Evolutionary conservation across 1,284 basidiomycete species (phyloP).

Genomic region (Cryptococcus floricola): DNA sequence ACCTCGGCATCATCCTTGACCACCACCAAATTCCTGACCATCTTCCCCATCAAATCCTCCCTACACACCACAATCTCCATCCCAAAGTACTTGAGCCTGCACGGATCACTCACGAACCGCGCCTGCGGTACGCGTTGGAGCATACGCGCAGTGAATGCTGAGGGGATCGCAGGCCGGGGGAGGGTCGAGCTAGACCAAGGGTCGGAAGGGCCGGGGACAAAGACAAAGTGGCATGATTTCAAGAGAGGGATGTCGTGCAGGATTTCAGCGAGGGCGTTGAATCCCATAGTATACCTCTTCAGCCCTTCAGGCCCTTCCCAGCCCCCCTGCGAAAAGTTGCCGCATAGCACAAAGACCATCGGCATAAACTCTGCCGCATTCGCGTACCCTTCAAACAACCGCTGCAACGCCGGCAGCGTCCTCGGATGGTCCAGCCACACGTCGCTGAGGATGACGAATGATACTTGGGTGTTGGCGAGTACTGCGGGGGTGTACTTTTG

Average conservation of each 20-base stretch:
- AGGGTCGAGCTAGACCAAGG: conserved; percentile 71
- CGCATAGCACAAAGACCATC: conserved; percentile 85
- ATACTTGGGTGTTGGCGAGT: conserved; percentile 56
- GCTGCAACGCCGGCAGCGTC: conserved; percentile 71
- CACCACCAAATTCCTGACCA: conserved; percentile 85
- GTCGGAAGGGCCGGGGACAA: conserved; percentile 91
- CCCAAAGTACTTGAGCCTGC: conserved; percentile 88
- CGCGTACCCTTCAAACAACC: conserved; percentile 87
- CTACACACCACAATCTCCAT: conserved; percentile 94
- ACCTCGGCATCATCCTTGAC: conserved; percentile 70
- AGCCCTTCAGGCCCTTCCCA: conserved; percentile 76
- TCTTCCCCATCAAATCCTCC: conserved; percentile 88
- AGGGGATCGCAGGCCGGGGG: conserved; percentile 74
- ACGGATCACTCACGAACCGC: conserved; percentile 86
- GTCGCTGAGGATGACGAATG: conserved; percentile 93
- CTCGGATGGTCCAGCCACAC: conserved; percentile 71
- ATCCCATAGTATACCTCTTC: conserved; percentile 80
- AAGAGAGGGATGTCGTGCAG: conserved; percentile 78
- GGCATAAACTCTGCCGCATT: conserved; percentile 76
- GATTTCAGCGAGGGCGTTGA: conserved; percentile 78
- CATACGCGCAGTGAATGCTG: conserved; percentile 66
- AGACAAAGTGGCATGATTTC: conserved; percentile 78
- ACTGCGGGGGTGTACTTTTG: conserved; percentile 46
- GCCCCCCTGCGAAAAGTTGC: conserved; percentile 84
- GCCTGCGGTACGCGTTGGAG: conserved; percentile 68